These are phyloP conservation scores for Aschersonia sp. DNA, from an alignment of 2,329 filamentous ascomycete genomes.

Conservation along the genomic window DNA sequence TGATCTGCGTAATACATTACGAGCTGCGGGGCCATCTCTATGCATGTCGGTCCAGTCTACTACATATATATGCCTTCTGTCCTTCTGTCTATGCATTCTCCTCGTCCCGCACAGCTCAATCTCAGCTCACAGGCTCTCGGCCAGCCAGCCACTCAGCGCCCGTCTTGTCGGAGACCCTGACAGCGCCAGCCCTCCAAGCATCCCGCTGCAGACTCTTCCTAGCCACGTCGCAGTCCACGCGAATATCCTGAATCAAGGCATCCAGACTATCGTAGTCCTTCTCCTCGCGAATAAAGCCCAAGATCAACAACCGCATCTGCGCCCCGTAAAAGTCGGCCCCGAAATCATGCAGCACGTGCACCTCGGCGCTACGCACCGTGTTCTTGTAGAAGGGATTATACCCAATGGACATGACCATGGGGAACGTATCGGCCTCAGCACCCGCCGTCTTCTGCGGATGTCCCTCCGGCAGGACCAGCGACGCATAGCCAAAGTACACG, in stretches of 20 bases:
- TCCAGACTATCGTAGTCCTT: slow-evolving; percentile 77
- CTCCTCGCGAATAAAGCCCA: slow-evolving; percentile 83
- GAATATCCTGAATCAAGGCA: slow-evolving; percentile 76
- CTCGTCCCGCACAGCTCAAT: too few species aligned
- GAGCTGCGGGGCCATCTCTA: neutral
- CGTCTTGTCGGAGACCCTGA: slow-evolving; percentile 11
- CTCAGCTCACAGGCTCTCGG: too few species aligned
- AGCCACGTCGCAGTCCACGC: slow-evolving; percentile 75
- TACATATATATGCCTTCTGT: slow-evolving; percentile 6
- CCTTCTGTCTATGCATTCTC: neutral
- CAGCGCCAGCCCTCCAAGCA: slow-evolving; percentile 34
- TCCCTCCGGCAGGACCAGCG: slow-evolving; percentile 43
- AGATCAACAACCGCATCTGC: slow-evolving; percentile 63
- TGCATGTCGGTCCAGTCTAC: neutral
- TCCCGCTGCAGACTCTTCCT: slow-evolving; percentile 54
- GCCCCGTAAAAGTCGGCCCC: slow-evolving; percentile 70
- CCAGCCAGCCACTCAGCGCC: slow-evolving; percentile 15
- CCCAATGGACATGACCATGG: slow-evolving; percentile 87
- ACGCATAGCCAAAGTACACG: slow-evolving; percentile 89
- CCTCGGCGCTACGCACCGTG: slow-evolving; percentile 71
- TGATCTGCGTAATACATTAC: neutral
- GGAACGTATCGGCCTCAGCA: slow-evolving; percentile 39
- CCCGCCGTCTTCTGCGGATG: slow-evolving; percentile 25
- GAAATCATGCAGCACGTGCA: slow-evolving; percentile 75
- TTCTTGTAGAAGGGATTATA: slow-evolving; percentile 99